Evolutionary conservation across 139 green algal species (phyloP), one percentile per base, ranked within the genome.

Genomic region (Diplosphaera chodatii): DNA sequence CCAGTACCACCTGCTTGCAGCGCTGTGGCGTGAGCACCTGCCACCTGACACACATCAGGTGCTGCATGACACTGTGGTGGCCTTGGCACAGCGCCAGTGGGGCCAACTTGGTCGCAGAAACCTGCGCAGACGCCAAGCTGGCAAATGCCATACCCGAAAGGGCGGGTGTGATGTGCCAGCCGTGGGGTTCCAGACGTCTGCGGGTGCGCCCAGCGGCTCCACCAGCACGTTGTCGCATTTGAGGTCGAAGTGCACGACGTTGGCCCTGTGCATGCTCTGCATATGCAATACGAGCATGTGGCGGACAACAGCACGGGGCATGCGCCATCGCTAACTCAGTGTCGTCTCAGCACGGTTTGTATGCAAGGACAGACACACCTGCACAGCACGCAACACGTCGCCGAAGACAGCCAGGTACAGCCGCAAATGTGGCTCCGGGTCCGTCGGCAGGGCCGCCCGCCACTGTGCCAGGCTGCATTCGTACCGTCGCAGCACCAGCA

Each of bases 211-310:
- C 64, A 88, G 67, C 1, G 84, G 74, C 41, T 91, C 84, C 25
- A 95, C 77, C 28, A 94, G 77, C 23, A 95, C 75, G 75, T 96
- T 96, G 72, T 93, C 85, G 70, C 82, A 89, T 80, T 96, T 96
- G 62, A 96, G 80, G 76, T 96, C 91, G 79, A 91, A 96, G 77
- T 96, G 91, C 31, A 94, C 82, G 8, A 95, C 77, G 2, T 63
- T 48, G 1, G 55, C 59, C 16, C 29, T 40, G n/a, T 22, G 29
- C 21, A 78, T 1, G 4, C 29, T 63, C 74, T 78, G 68, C 37
- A 48, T 8, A 13, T n/a, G n/a, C n/a, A n/a, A n/a, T n/a, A n/a
- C n/a, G n/a, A n/a, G n/a, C n/a, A n/a, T n/a, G n/a, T n/a, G n/a
- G n/a, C n/a, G n/a, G n/a, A n/a, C n/a, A n/a, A n/a, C n/a, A n/a